These are phyloP conservation scores for Pichia sp. DNA, from an alignment of 1,139 yeast species.

Conservation along the genomic window DNA sequence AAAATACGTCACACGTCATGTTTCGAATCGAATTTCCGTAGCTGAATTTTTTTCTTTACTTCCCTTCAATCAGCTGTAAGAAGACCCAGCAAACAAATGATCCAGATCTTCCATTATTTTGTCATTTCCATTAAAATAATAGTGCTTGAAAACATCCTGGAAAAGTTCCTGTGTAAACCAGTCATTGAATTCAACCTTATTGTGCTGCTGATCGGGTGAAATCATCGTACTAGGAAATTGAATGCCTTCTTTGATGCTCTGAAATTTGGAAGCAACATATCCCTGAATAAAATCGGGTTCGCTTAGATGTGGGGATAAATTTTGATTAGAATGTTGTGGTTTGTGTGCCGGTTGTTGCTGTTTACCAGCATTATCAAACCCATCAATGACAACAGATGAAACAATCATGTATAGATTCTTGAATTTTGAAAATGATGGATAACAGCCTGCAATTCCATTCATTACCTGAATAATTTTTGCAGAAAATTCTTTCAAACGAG, in stretches of 20 bases:
- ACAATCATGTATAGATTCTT: constrained; percentile 14
- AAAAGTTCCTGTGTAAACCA: constrained; percentile 19
- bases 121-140: constrained; percentile 11
- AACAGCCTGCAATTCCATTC: constrained; percentile 12
- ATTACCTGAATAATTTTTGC: constrained; percentile 9
- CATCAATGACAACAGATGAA: constrained; percentile 14
- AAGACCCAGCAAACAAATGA: neutral
- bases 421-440: constrained; percentile 14
- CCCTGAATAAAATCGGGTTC: constrained; percentile 2
- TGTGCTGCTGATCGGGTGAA: too few species aligned
- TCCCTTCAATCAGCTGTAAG: too few species aligned
- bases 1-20: too few species aligned
- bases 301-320: neutral
- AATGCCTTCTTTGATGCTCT: constrained; percentile 9
- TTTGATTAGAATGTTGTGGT: neutral
- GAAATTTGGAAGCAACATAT: constrained; percentile 10
- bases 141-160: constrained; percentile 16
- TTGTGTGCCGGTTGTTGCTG: neutral
- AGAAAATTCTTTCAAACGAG: constrained; percentile 10
- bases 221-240: constrained; percentile 7
- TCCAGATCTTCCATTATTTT: constrained; percentile 1
- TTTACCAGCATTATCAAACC: constrained; percentile 6
- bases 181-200: constrained; percentile 15
- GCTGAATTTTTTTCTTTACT: too few species aligned
- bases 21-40: too few species aligned